Evolutionary conservation across 371 early-diverging fungal genomes (phyloP), one percentile per base, ranked within the genome.

Genomic region (Mortierella sp.): DNA sequence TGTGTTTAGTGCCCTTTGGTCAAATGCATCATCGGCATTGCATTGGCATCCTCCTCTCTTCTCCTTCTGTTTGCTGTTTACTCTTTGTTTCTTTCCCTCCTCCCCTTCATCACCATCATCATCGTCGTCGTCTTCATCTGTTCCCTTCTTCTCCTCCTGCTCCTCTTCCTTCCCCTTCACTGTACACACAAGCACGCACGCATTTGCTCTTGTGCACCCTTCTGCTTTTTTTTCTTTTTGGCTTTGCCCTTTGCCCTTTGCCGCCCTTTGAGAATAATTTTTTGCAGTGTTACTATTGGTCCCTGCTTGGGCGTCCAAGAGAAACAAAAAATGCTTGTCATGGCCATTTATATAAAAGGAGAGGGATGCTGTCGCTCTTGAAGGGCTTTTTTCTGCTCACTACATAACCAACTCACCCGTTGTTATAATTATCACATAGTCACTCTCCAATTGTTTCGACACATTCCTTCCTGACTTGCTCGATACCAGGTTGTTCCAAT

Each of bases 261-360:
- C 48, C n/a, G n/a, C 48, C 61, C 55, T 31, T 34, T 61, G 37
- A 22, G 37, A 22, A 9, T 2, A 16, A 22, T 16, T 22, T 47
- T 19, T 61, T 61, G 37, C 61, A 34, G 8, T 22, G 39, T 37
- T 61, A 22, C 34, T 61, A 61, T 61, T 61, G 61, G 61, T 61
- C 61, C 61, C 61, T 61, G 37, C 39, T 37, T 61, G 61, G 58
- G 34, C 61, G 61, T 61, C 37, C 61, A 61, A n/a, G n/a, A n/a
- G n/a, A n/a, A n/a, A n/a, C n/a, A n/a, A n/a, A n/a, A 34, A 19
- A 61, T 34, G 61, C 8, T 39, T 48, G 11, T 22, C 8, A 34
- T 39, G 34, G 34, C 58, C 58, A 34, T 31, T 19, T 61, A 61
- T 61, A 61, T 22, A 61, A 34, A 34, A 14, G 31, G 61, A 39